Evolutionary conservation across 2,329 filamentous ascomycete genomes (phyloP).

Genomic region (Venturia nashicola): DNA sequence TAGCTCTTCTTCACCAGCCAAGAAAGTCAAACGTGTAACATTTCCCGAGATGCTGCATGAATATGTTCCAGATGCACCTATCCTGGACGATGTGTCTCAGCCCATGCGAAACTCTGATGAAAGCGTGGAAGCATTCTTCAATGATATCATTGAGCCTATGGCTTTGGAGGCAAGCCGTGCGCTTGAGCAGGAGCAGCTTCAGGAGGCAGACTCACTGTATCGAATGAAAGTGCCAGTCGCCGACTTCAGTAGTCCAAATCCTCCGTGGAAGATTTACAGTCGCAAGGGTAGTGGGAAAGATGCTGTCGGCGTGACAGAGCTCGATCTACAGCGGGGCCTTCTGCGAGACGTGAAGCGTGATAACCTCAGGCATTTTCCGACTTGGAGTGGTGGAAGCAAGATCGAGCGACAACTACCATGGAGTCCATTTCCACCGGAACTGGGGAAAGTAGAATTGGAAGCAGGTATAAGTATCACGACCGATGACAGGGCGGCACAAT

Average conservation of each 20-base stretch:
- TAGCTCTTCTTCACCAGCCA: slow-evolving; percentile 15
- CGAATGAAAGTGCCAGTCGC: slow-evolving; percentile 38
- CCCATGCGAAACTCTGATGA: slow-evolving; percentile 15
- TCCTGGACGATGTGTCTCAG: slow-evolving; percentile 9
- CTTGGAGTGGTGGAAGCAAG: slow-evolving; percentile 30
- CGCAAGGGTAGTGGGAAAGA: slow-evolving; percentile 11
- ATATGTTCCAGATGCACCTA: slow-evolving; percentile 21
- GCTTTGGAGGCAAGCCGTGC: slow-evolving; percentile 23
- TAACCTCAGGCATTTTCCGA: slow-evolving; percentile 17
- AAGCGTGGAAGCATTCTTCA: slow-evolving; percentile 22
- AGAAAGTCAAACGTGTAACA: slow-evolving; percentile 28
- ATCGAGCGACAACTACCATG: slow-evolving; percentile 32
- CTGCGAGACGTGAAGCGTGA: slow-evolving; percentile 23
- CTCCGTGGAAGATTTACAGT: slow-evolving; percentile 34
- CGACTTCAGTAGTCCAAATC: slow-evolving; percentile 27
- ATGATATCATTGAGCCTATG: slow-evolving; percentile 22
- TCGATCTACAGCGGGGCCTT: slow-evolving; percentile 21
- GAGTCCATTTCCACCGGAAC: slow-evolving; percentile 33
- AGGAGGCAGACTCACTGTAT: slow-evolving; percentile 33
- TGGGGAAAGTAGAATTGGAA: slow-evolving; percentile 24
- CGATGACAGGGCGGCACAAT: slow-evolving; percentile 22
- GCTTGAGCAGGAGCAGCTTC: slow-evolving; percentile 33
- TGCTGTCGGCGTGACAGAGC: slow-evolving; percentile 14
- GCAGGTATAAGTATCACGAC: slow-evolving; percentile 22
- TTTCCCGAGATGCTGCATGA: slow-evolving; percentile 26